phyloP scores from a whole-genome alignment of 805 yeast species.

The Cyberlindnera veronae region DNA sequence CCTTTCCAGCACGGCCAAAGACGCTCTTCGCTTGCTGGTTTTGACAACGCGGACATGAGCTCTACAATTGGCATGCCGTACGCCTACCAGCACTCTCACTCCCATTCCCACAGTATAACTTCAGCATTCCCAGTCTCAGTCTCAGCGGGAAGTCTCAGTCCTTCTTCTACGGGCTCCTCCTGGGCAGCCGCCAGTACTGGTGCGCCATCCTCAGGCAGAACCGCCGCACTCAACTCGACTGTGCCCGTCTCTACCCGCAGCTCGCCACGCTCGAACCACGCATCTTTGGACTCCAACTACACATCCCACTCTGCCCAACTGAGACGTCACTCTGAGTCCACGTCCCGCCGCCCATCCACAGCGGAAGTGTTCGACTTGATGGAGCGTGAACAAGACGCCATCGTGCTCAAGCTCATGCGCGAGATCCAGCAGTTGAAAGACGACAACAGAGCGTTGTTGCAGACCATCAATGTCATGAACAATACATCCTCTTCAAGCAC shows the following conservation, averaged over 20 bases:
- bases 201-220: conserved; percentile 9
- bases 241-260: conserved; percentile 12
- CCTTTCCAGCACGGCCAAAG: conserved; percentile 9
- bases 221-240: conserved; percentile 10
- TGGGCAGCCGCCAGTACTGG: too few species aligned
- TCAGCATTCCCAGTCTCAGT: background rate
- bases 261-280: conserved; percentile 23
- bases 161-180: conserved; percentile 4
- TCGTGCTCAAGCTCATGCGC: conserved; percentile 61
- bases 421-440: conserved; percentile 54
- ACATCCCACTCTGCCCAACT: conserved; percentile 10
- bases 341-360: conserved; percentile 29
- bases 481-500: conserved; percentile 12
- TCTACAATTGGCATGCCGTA: conserved; percentile 24
- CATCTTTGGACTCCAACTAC: conserved; percentile 9
- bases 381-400: conserved; percentile 77
- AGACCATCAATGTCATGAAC: conserved; percentile 22
- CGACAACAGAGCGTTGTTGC: conserved; percentile 42
- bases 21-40: conserved; percentile 18
- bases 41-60: conserved; percentile 18
- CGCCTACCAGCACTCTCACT: conserved; percentile 4
- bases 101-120: background rate
- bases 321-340: conserved; percentile 22
- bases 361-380: conserved; percentile 54
- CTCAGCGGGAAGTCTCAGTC: conserved; percentile 10